phyloP scores from a whole-genome alignment of 768 basidiomycete genomes.

The Fomitopsis serialis region DNA sequence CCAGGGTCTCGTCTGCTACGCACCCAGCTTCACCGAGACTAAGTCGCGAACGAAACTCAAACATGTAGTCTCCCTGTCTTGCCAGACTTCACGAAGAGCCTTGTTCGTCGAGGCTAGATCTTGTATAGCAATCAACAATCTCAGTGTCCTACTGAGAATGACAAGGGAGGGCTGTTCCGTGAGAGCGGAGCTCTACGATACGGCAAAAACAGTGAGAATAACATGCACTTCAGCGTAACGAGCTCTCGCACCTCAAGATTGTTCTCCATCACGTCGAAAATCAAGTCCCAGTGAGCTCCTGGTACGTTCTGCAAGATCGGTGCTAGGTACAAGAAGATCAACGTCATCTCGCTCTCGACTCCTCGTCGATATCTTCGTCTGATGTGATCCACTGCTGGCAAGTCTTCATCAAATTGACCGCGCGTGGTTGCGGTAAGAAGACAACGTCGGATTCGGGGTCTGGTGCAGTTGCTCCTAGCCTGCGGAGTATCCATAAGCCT shows the following conservation, averaged over 20 bases:
- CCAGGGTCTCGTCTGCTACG: conserved; percentile 15
- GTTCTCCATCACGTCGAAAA: conserved; percentile 84
- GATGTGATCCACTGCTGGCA: conserved; percentile 77
- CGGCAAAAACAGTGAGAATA: not conserved
- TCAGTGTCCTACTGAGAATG: conserved; percentile 63
- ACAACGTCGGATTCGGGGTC: conserved; percentile 71
- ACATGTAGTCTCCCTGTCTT: conserved; percentile 44
- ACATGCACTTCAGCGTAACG: not conserved
- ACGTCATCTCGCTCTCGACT: conserved; percentile 75
- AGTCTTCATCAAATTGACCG: conserved; percentile 82
- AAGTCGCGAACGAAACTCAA: conserved; percentile 59
- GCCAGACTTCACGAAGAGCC: conserved; percentile 63
- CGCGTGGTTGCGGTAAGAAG: conserved; percentile 81
- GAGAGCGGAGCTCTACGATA: conserved; percentile 53
- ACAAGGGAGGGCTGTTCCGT: conserved; percentile 54
- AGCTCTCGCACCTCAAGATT: conserved; percentile 69
- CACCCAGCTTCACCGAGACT: conserved; percentile 50
- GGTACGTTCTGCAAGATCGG: conserved; percentile 85
- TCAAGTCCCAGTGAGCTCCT: conserved; percentile 89
- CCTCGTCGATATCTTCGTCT: conserved; percentile 63
- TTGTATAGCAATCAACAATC: conserved; percentile 59
- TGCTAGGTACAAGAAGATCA: conserved; percentile 68
- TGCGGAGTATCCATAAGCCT: conserved; percentile 64
- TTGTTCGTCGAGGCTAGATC: conserved; percentile 74
- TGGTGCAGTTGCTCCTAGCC: conserved; percentile 71